Base-by-base conservation (phyloP, 768 basidiomycete species). In the Plicaturopsis crispa region DNA sequence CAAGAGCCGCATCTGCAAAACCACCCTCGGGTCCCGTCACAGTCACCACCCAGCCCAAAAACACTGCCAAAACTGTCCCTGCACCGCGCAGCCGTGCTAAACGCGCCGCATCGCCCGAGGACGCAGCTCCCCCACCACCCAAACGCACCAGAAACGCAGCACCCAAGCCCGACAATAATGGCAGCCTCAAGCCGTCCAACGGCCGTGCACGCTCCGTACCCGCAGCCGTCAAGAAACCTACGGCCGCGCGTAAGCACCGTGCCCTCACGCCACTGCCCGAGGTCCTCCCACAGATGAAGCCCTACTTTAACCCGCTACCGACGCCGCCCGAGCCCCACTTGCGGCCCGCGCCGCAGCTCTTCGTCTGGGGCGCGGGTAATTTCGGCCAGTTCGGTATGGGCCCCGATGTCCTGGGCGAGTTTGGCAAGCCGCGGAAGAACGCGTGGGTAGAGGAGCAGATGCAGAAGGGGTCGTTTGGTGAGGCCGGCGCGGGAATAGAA, bases 341-440 rank as follows among this genome's bases (percentile, higher is more conserved):
- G 10, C 72, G 79, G 31, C 90, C 89, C 14, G 69, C 80, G 23
- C 70, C 77, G 11, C 71, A 81, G 30, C 67, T 92, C 13, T 94
- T 92, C 46, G 81, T 75, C 6, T 97, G 87, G 76, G 94, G 94
- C 5, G 80, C 83, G 8, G 92, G 91, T 19, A 92, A 94, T 59
- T 90, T 91, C 63, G 93, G 92, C 21, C 93, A 98, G 59, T 84
- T 96, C 51, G 96, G 93, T 22, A 75, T 94, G 67, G 94, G 94
- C 24, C 77, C 78, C 4, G 76, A 80, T 46, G 54, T 64, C 35
- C 63, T 90, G 22, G 78, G 68, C 41, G 89, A 94, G 58, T 70
- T 84, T 40, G 61, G 70, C 38, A 82, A 80, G 46, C 92, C 92
- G 6, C 81, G 73, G 51, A 73, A 80, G 40, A 91, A 88, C 55